Base-by-base conservation (phyloP, 2,329 filamentous ascomycete species). In the Elsinoe perseae region DNA sequence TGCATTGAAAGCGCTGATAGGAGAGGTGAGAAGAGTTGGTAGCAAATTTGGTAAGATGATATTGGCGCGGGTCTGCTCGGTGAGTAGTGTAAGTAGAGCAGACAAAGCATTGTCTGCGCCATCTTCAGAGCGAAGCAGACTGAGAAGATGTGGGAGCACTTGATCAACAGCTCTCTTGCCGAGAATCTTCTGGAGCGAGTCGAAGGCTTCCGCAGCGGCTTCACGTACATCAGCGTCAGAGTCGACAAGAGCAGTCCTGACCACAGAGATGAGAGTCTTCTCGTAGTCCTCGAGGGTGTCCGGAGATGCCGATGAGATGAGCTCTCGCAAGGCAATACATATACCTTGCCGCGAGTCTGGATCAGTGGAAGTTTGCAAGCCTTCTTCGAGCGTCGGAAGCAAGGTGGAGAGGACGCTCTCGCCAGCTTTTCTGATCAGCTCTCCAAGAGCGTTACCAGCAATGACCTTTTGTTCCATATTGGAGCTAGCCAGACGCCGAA, bases 401-500 rank as follows among this genome's bases (percentile, higher is more conserved):
- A 98, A 75, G 42, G 83, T 95, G 21, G 90, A 83, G 61, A 98
- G 78, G 57, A 98, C 91, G 56, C 89, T 87, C 70, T 98, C 93
- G 60, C 95, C 93, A 66, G 93, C 92, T 73, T 95, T 96, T 66
- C 93, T 86, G 66, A 98, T 97, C 62, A 98, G 83, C 70, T 98
- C 93, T 67, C 93, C 93, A 56, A 98, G 80, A 50, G 93, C 90
- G 70, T 97, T 97, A 70, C 92, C 92, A 62, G 95, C 93, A 77
- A 98, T 98, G 64, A 95, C 87, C 77, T 96, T 97, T 72, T 98
- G 93, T 71, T 98, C 93, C 85, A 95, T 91, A 68, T 96, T 97
- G 44, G 91, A 87, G 70, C 91, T 97, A 60, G 90, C 93, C 63
- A 98, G 81, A 50, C 93, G 87, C 58, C 89, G 84, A 69, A 98